Evolutionary conservation across 768 basidiomycete genomes (phyloP).

Genomic region (Leucosporidium scottii): DNA sequence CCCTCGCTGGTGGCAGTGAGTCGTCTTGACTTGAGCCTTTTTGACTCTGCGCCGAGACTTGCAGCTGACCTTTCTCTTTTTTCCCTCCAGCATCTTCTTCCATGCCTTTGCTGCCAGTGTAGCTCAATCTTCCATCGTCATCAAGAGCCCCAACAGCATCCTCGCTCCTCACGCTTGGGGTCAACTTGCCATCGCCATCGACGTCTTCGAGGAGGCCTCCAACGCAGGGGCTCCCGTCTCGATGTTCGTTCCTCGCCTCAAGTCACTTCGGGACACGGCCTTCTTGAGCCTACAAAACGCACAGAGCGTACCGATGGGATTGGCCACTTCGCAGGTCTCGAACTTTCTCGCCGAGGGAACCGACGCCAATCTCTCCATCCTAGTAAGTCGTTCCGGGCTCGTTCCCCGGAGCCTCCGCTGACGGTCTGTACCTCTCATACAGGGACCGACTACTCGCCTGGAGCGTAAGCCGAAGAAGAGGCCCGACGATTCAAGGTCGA

Average conservation of each 20-base stretch:
- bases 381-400: too few relatives aligned
- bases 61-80: too few relatives aligned
- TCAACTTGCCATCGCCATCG: conserved; percentile 20
- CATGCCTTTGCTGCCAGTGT: conserved; percentile 23
- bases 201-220: conserved; percentile 13
- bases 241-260: conserved; percentile 18
- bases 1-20: conserved; percentile 27
- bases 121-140: conserved; percentile 15
- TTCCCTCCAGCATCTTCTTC: conserved; percentile 8
- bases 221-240: conserved; percentile 18
- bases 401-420: too few relatives aligned
- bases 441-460: too few relatives aligned
- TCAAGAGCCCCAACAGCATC: conserved; percentile 14
- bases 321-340: not conserved
- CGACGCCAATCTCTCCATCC: too few relatives aligned
- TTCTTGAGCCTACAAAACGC: conserved; percentile 12
- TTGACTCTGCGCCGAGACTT: not conserved
- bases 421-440: too few relatives aligned
- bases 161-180: conserved; percentile 25
- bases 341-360: too few relatives aligned
- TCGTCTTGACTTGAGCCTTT: not conserved
- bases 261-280: conserved; percentile 16
- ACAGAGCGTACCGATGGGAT: conserved; percentile 10
- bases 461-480: too few relatives aligned
- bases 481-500: too few relatives aligned